Percentiles rank a stretch among this genome's conserved stretches.
Conservation (phyloP, 2,329 filamentous ascomycete genomes). For the Talaromyces sp. region DNA sequence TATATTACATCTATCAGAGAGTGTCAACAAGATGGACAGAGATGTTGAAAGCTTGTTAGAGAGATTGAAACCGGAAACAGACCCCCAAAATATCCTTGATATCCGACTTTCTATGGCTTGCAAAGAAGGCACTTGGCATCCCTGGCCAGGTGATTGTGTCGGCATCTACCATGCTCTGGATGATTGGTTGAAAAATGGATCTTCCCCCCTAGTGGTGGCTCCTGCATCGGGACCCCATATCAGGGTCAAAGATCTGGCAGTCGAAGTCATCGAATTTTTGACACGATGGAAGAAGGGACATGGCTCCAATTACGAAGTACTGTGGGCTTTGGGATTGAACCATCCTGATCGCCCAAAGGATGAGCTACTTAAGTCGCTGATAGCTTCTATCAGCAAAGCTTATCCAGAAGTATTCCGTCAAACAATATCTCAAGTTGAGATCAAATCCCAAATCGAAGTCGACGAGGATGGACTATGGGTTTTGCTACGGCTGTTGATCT, state of each 20-base stretch:
- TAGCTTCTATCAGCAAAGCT: not conserved
- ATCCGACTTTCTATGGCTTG: not conserved
- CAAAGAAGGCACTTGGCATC: not conserved
- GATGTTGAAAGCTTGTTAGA: not conserved
- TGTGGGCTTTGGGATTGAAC: not conserved
- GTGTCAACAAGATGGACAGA: too few relatives aligned
- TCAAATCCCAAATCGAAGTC: too few relatives aligned
- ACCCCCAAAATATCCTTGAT: not conserved
- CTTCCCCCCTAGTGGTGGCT: not conserved
- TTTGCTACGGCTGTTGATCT: not conserved
- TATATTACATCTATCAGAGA: not conserved
- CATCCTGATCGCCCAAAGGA: not conserved
- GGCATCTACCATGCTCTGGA: not conserved
- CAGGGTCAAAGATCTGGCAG: not conserved
- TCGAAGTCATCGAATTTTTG: not conserved
- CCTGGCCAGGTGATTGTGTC: conserved; percentile 1
- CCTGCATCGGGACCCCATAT: not conserved
- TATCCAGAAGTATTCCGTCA: not conserved
- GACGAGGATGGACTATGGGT: not conserved
- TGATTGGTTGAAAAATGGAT: not conserved
- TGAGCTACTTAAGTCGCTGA: not conserved
- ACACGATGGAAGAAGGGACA: not conserved
- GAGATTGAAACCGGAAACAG: not conserved
- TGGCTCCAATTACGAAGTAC: not conserved
- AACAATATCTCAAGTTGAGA: not conserved